Conservation (phyloP, 257 asterid species). For the Cinchona pubescens region DNA sequence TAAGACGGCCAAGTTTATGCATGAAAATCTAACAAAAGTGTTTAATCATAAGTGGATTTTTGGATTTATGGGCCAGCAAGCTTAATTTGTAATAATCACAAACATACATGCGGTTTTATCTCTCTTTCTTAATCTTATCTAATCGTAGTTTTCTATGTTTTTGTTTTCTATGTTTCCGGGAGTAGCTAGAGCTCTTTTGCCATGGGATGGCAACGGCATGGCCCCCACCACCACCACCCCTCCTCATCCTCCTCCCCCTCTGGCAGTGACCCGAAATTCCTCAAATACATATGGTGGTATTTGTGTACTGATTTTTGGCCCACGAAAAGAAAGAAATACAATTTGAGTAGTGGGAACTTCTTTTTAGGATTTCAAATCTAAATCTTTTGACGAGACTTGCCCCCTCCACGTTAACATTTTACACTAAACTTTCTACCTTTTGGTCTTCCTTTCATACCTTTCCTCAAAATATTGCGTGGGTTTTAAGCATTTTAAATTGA, state of each 20-base stretch:
- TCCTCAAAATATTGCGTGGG: not conserved
- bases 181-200: not conserved
- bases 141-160: not conserved
- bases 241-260: not conserved
- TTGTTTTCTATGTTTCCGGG: constrained; percentile 12
- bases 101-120: too few species aligned
- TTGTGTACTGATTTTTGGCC: constrained; percentile 50
- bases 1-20: constrained; percentile 66
- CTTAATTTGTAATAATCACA: constrained; percentile 16
- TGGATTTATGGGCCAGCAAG: constrained; percentile 45
- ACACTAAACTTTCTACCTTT: constrained; percentile 30
- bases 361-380: constrained; percentile 58
- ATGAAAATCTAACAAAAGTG: constrained; percentile 50
- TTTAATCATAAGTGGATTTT: constrained; percentile 41
- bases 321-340: constrained; percentile 33
- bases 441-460: constrained; percentile 5
- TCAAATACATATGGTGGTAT: constrained; percentile 20
- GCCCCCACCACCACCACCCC: constrained; percentile 11
- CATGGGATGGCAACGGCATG: not conserved
- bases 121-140: constrained; percentile 6
- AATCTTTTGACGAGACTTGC: constrained; percentile 53
- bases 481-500: not conserved
- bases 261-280: constrained; percentile 19
- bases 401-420: constrained; percentile 41
- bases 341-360: constrained; percentile 62